Conservation (phyloP, 2,329 filamentous ascomycete species). For the Colletotrichum trifolii region DNA sequence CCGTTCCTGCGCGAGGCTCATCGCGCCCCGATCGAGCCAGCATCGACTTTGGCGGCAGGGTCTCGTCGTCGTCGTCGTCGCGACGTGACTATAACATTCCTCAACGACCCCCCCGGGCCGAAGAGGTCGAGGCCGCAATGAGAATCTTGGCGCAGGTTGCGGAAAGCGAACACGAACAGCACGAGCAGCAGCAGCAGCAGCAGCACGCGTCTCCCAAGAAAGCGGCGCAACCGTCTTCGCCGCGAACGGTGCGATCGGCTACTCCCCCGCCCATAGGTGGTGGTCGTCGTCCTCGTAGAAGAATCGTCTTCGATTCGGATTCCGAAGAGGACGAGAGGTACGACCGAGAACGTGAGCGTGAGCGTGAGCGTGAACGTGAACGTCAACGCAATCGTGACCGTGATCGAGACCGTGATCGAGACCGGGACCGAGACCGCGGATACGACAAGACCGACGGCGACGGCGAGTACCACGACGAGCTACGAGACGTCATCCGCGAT, state of each 20-base stretch:
- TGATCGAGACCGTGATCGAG: too few species aligned
- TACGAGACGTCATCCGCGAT: not conserved
- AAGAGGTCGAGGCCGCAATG: conserved; percentile 27
- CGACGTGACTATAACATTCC: conserved; percentile 18
- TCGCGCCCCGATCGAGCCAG: conserved; percentile 24
- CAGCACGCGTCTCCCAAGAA: conserved; percentile 1
- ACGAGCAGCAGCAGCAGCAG: too few species aligned
- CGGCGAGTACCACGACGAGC: conserved; percentile 8
- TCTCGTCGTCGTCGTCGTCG: not conserved
- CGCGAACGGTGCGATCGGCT: conserved; percentile 11
- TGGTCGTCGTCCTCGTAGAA: not conserved
- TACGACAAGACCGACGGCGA: not conserved
- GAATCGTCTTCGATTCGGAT: conserved; percentile 26
- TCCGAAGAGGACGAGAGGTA: conserved; percentile 21
- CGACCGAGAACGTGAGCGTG: not conserved
- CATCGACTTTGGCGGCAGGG: conserved; percentile 8
- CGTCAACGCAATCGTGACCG: too few species aligned
- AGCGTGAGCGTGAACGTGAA: too few species aligned
- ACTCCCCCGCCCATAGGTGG: conserved; percentile 31
- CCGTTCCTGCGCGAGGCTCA: conserved; percentile 9
- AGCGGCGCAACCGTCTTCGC: not conserved
- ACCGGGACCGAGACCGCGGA: too few species aligned
- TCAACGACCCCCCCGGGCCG: conserved; percentile 21
- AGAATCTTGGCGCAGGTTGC: conserved; percentile 23
- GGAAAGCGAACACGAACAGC: not conserved